Conservation (phyloP, 495 filamentous ascomycete genomes). For the Jackrogersella multiformis region DNA sequence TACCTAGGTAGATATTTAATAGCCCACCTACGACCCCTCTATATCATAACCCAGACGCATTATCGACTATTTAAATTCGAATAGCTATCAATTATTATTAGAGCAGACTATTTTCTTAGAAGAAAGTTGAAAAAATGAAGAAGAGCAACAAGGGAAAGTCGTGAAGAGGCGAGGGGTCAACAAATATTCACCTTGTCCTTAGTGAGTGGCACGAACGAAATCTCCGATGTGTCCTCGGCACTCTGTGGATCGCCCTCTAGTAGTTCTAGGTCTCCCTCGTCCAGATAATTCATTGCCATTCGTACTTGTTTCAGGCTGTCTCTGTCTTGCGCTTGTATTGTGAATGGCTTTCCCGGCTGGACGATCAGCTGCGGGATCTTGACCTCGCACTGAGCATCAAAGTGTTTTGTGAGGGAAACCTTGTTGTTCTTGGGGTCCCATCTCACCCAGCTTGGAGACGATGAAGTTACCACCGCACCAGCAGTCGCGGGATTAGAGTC, state of each 20-base stretch:
- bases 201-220: conserved; percentile 16
- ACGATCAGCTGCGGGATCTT: conserved; percentile 12
- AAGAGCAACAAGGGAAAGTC: background rate
- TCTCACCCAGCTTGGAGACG: conserved; percentile 7
- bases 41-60: background rate
- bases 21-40: background rate
- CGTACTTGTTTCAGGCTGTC: conserved; percentile 13
- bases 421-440: conserved; percentile 23
- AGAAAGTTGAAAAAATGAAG: background rate
- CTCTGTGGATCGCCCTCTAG: conserved; percentile 2
- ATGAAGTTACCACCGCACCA: background rate
- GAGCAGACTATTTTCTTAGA: background rate
- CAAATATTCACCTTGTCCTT: conserved; percentile 9
- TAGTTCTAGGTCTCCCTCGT: conserved; percentile 16
- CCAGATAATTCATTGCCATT: conserved; percentile 24
- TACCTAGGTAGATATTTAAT: background rate
- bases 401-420: conserved; percentile 3
- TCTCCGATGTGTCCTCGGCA: conserved; percentile 23
- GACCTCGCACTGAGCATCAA: conserved; percentile 28
- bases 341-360: conserved; percentile 23
- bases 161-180: background rate
- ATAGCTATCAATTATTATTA: conserved; percentile 2
- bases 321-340: conserved; percentile 7
- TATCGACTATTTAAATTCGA: conserved; percentile 4
- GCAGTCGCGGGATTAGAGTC: background rate